Conservation (phyloP, 139 green algal genomes). For the Coccomyxa sp. region DNA sequence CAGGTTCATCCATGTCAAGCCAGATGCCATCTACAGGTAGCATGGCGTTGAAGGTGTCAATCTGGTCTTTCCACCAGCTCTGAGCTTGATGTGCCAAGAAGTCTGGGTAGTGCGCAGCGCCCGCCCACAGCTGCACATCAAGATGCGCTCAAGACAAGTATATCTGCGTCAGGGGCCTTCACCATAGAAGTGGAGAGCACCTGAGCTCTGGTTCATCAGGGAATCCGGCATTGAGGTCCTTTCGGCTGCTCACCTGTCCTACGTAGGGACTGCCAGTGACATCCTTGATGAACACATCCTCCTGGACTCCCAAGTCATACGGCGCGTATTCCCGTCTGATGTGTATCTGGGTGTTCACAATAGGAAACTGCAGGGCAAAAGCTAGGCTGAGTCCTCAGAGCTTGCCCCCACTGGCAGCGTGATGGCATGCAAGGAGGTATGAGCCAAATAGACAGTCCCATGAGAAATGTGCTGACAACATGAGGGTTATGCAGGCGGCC, state of each 20-base stretch:
- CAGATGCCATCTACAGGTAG: conserved; percentile 44
- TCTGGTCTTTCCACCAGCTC: conserved; percentile 28
- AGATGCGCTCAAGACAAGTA: no score
- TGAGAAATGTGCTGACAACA: no score
- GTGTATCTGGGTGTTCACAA: conserved; percentile 51
- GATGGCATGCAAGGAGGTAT: no score
- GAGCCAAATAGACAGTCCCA: no score
- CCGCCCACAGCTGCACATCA: conserved; percentile 68
- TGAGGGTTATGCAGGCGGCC: no score
- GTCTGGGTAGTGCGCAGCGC: conserved; percentile 68
- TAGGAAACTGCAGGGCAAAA: conserved; percentile 55
- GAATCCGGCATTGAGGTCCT: no score
- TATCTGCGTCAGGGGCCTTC: no score
- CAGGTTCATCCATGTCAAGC: conserved; percentile 81
- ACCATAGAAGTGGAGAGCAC: no score
- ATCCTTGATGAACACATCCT: conserved; percentile 49
- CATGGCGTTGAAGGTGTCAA: conserved; percentile 17
- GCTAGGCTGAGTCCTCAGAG: no score
- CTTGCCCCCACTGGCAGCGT: no score
- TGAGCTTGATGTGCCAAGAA: conserved; percentile 36
- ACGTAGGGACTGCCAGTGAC: conserved; percentile 38
- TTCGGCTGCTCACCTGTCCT: conserved; percentile 45
- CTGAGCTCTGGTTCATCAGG: no score
- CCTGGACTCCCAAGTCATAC: conserved; percentile 47
- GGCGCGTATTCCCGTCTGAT: conserved; percentile 34